These are phyloP conservation scores for Xylariomycetidae sp. DNA, from an alignment of 2,329 filamentous ascomycete genomes.

Conservation along the genomic window DNA sequence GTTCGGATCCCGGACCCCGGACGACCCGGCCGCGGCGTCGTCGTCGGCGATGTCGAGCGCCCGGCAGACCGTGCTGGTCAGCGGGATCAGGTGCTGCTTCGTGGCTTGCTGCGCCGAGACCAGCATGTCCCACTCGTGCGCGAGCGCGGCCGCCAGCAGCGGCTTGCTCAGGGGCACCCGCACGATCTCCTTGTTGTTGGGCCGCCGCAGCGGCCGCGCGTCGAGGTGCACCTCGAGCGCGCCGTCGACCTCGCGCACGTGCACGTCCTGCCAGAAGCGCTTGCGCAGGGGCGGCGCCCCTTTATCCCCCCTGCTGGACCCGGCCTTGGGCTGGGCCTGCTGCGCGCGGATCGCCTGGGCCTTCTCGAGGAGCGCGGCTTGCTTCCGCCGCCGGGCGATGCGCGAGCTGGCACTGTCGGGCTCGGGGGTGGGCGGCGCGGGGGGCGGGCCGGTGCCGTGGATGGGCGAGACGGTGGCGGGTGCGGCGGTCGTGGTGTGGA, in stretches of 20 bases:
- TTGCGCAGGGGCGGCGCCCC: slow-evolving; percentile 47
- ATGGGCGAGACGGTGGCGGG: slow-evolving; percentile 47
- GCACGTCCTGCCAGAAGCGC: slow-evolving; percentile 86
- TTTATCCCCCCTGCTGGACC: slow-evolving; percentile 2
- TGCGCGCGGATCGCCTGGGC: slow-evolving; percentile 43
- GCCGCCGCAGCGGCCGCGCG: slow-evolving; percentile 71
- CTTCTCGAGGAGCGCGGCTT: slow-evolving; percentile 51
- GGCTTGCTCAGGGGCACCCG: slow-evolving; percentile 70
- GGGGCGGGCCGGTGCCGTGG: slow-evolving; percentile 55
- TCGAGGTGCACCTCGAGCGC: slow-evolving; percentile 69
- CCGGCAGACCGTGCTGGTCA: slow-evolving; percentile 80
- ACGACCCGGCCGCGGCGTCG: slow-evolving; percentile 39
- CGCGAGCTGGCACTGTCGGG: slow-evolving; percentile 32
- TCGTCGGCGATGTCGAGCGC: slow-evolving; percentile 75
- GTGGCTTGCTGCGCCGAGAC: slow-evolving; percentile 77
- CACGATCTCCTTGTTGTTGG: slow-evolving; percentile 66
- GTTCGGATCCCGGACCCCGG: too few species aligned
- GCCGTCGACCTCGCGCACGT: slow-evolving; percentile 62
- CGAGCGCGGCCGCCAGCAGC: slow-evolving; percentile 78
- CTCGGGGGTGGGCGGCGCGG: slow-evolving; percentile 46
- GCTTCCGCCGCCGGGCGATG: slow-evolving; percentile 46
- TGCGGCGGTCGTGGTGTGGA: slow-evolving; percentile 29
- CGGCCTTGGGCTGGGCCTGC: slow-evolving; percentile 17
- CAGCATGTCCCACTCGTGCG: slow-evolving; percentile 89
- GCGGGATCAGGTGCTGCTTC: slow-evolving; percentile 80